These are phyloP conservation scores for Chloris gayana DNA, from an alignment of 176 grass and related monocot species.

Conservation along the genomic window DNA sequence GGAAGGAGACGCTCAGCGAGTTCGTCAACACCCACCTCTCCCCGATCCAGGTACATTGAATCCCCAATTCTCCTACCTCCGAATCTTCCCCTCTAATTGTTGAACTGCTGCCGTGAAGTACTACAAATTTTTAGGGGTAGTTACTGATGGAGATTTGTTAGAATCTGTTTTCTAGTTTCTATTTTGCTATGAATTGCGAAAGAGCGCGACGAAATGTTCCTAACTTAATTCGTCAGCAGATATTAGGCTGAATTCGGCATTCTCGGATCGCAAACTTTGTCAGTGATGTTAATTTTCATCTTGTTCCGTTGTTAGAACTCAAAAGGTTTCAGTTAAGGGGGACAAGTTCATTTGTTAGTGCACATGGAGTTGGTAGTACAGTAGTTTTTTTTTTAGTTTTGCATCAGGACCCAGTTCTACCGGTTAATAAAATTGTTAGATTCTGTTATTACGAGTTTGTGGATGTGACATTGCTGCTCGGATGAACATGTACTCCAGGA, in stretches of 20 bases:
- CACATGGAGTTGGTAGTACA: conserved; percentile 11
- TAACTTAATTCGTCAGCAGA: not conserved
- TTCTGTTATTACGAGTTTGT: not conserved
- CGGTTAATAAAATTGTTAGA: not conserved
- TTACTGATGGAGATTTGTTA: not conserved
- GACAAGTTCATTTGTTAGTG: not conserved
- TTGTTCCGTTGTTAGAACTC: conserved; percentile 1
- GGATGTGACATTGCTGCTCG: not conserved
- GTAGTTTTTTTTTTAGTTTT: not conserved
- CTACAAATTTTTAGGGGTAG: not conserved
- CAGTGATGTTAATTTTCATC: not conserved
- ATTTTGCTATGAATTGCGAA: conserved; percentile 3
- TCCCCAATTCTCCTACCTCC: not conserved
- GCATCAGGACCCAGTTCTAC: not conserved
- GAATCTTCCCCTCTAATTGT: not conserved
- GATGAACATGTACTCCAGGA: not conserved
- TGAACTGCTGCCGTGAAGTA: not conserved
- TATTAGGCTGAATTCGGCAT: not conserved
- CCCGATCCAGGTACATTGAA: conserved; percentile 61
- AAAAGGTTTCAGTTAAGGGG: not conserved
- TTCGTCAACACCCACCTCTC: conserved; percentile 72
- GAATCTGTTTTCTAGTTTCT: not conserved
- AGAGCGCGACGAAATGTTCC: not conserved
- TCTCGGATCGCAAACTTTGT: not conserved
- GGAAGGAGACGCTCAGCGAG: conserved; percentile 48